Conservation (phyloP, 2,329 filamentous ascomycete genomes). For the Phaeosphaeriaceae sp. region DNA sequence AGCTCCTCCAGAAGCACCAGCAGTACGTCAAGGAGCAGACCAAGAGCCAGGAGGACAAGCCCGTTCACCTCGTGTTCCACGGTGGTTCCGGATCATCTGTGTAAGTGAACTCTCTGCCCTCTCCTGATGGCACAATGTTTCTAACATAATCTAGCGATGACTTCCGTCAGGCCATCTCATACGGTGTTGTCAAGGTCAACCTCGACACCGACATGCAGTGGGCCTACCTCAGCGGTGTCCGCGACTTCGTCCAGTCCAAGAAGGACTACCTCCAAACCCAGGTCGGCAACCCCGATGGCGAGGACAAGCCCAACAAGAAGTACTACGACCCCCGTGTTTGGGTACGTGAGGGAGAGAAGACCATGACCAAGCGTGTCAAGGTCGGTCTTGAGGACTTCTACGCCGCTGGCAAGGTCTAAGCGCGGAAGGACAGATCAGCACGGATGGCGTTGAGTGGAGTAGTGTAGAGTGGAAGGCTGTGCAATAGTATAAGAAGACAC, state of each 20-base stretch:
- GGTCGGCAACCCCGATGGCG: slow-evolving; percentile 94
- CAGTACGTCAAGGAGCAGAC: slow-evolving; percentile 84
- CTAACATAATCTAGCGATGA: slow-evolving; percentile 62
- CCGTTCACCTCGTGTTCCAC: slow-evolving; percentile 99
- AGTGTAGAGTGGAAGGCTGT: slow-evolving; percentile 12
- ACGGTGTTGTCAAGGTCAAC: slow-evolving; percentile 99
- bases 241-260: slow-evolving; percentile 95
- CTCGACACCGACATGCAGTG: slow-evolving; percentile 94
- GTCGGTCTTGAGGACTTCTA: slow-evolving; percentile 93
- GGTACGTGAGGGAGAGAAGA: slow-evolving; percentile 97
- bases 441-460: slow-evolving; percentile 23
- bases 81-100: slow-evolving; percentile 92
- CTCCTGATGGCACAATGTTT: too few relatives aligned
- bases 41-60: slow-evolving; percentile 77
- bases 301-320: slow-evolving; percentile 99
- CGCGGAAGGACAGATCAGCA: not conserved
- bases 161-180: slow-evolving; percentile 65
- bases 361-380: slow-evolving; percentile 78
- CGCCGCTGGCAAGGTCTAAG: slow-evolving; percentile 76
- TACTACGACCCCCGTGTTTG: slow-evolving; percentile 81
- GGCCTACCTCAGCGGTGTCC: slow-evolving; percentile 89
- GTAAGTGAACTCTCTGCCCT: too few relatives aligned
- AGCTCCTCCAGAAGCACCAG: slow-evolving; percentile 97
- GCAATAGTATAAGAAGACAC: slow-evolving; percentile 4
- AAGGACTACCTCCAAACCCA: slow-evolving; percentile 81